These are phyloP conservation scores for Osmozyma mogii DNA, from an alignment of 805 yeast genomes.

Conservation along the genomic window DNA sequence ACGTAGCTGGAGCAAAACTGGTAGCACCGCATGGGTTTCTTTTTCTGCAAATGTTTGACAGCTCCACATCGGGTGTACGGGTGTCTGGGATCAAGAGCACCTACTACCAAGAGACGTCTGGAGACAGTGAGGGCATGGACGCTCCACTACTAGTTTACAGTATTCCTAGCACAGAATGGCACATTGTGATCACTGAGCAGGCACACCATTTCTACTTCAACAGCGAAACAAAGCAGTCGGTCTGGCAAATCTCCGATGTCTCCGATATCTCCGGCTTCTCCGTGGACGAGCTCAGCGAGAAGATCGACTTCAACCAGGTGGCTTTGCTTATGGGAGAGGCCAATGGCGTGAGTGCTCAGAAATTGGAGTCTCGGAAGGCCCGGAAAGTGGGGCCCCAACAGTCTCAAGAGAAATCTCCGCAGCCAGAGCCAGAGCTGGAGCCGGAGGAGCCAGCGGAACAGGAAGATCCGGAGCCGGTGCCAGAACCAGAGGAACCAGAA, in stretches of 20 bases:
- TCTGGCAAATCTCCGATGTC: constrained; percentile 29
- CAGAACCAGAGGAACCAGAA: neutral
- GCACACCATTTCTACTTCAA: constrained; percentile 27
- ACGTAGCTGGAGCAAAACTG: no score
- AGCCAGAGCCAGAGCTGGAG: no score
- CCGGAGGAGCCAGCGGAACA: neutral
- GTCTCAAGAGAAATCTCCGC: no score
- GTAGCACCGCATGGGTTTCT: no score
- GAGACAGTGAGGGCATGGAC: no score
- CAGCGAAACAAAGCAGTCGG: constrained; percentile 12
- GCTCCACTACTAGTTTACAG: no score
- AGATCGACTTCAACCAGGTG: constrained; percentile 23
- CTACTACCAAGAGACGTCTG: no score
- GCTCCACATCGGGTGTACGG: no score
- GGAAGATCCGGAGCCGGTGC: neutral
- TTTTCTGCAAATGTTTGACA: no score
- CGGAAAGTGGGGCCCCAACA: no score
- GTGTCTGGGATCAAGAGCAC: no score
- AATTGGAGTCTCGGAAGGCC: no score
- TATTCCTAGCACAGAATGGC: constrained; percentile 23
- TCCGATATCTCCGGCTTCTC: constrained; percentile 18
- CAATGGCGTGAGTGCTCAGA: constrained; percentile 17
- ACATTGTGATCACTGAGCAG: constrained; percentile 19
- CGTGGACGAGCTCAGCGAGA: constrained; percentile 10
- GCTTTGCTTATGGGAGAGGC: constrained; percentile 21